phyloP scores from a whole-genome alignment of 345 rosid genomes.

The Hypericum androsaemum region DNA sequence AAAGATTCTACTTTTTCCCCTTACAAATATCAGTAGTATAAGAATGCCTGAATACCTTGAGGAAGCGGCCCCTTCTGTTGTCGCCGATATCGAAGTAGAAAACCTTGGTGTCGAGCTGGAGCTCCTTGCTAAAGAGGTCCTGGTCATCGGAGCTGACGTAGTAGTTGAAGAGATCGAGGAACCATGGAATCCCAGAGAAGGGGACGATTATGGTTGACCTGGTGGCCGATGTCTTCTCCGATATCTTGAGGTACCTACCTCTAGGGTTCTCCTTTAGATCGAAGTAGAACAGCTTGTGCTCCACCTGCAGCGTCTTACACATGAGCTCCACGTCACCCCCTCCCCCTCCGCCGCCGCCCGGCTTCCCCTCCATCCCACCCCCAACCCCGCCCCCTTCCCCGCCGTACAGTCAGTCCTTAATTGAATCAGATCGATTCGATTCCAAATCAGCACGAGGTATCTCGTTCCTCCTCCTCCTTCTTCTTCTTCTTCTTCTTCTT shows the following conservation, averaged over 20 bases:
- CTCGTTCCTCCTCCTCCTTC: no score
- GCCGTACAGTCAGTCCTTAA: no score
- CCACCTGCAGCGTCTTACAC: slow-evolving; percentile 93
- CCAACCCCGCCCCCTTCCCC: slow-evolving; percentile 7
- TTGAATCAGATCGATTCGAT: no score
- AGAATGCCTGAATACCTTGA: no score
- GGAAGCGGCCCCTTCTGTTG: slow-evolving; percentile 87
- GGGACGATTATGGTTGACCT: slow-evolving; percentile 98
- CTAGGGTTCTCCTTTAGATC: slow-evolving; percentile 96
- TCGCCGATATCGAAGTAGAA: slow-evolving; percentile 97
- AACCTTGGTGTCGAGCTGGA: slow-evolving; percentile 96
- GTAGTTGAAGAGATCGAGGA: slow-evolving; percentile 94
- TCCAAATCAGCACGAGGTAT: no score
- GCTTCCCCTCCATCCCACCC: slow-evolving; percentile 1
- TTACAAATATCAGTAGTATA: no score
- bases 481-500: no score
- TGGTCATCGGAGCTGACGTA: slow-evolving; percentile 83
- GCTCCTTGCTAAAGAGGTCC: slow-evolving; percentile 85
- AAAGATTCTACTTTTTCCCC: no score
- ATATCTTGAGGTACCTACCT: slow-evolving; percentile 86
- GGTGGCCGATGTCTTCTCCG: slow-evolving; percentile 95
- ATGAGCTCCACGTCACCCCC: slow-evolving; percentile 77
- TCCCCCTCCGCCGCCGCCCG: slow-evolving; percentile 33
- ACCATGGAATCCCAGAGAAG: slow-evolving; percentile 94
- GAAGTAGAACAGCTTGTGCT: slow-evolving; percentile 93